Percentiles rank a stretch among this genome's conserved stretches.
Conservation (phyloP, 2,329 filamentous ascomycete species). For the Leptographium flavum region DNA sequence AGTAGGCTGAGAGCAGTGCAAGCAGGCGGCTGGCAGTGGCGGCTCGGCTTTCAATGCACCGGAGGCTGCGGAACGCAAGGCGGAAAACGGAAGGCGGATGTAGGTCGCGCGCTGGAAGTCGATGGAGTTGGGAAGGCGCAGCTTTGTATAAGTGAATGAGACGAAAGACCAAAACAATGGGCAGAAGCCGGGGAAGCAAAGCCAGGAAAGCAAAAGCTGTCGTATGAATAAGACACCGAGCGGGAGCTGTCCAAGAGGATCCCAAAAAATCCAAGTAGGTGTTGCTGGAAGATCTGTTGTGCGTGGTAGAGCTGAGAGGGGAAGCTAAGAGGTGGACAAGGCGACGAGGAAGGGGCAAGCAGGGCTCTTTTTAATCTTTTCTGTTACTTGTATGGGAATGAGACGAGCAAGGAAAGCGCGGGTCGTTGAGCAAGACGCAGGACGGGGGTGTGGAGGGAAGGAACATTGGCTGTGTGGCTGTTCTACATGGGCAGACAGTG, state of each 20-base stretch:
- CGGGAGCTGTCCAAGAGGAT: not conserved
- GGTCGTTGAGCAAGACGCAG: not conserved
- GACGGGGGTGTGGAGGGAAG: not conserved
- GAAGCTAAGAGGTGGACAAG: not conserved
- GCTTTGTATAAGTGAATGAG: not conserved
- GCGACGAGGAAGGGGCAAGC: not conserved
- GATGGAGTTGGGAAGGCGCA: not conserved
- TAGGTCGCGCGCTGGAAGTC: not conserved
- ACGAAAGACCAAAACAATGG: not conserved
- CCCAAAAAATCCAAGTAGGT: not conserved
- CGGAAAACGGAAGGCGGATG: not conserved
- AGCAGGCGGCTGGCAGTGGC: too few species aligned
- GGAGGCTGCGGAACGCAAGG: not conserved
- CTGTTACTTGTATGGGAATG: not conserved
- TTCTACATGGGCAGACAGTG: not conserved
- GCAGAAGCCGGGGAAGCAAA: not conserved
- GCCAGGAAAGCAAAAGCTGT: not conserved
- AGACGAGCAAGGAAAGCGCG: not conserved
- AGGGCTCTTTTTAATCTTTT: constrained; percentile 3
- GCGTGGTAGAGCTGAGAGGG: constrained; percentile 1
- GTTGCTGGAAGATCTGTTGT: not conserved
- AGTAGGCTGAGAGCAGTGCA: too few species aligned
- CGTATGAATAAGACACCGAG: not conserved
- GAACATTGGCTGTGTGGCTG: not conserved
- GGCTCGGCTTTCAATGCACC: too few species aligned